phyloP scores from a whole-genome alignment of 75 land plant species.

The Selaginella tamariscina region DNA sequence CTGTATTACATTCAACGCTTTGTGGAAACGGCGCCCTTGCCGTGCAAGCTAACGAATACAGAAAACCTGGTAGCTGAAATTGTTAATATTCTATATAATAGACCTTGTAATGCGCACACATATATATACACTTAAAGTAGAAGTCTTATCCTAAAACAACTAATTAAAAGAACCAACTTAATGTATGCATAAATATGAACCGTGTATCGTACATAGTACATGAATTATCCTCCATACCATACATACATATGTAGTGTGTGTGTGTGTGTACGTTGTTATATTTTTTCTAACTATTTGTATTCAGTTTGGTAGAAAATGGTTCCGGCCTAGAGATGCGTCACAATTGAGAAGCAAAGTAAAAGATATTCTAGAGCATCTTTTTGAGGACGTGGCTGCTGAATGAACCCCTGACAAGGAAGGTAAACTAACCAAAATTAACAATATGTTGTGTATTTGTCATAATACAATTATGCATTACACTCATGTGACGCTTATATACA shows the following conservation, averaged over 20 bases:
- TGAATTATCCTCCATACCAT: neutral
- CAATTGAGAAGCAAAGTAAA: constrained; percentile 37
- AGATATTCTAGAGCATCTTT: constrained; percentile 37
- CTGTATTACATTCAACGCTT: constrained; percentile 81
- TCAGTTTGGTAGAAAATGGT: constrained; percentile 91
- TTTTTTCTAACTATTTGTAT: constrained; percentile 3
- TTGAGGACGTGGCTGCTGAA: constrained; percentile 17
- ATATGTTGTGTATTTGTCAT: neutral
- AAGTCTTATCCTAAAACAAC: neutral
- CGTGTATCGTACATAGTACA: neutral
- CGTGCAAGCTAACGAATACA: constrained; percentile 40
- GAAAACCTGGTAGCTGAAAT: neutral
- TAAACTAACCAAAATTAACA: neutral
- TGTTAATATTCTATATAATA: neutral
- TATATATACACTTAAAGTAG: neutral
- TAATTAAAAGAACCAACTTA: no score
- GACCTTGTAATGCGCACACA: neutral
- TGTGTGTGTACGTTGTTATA: neutral
- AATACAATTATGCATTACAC: neutral
- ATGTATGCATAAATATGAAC: no score
- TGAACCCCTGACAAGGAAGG: no score
- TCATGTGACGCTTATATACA: neutral
- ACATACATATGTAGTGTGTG: no score
- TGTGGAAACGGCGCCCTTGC: constrained; percentile 57
- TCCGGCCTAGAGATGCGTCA: constrained; percentile 73